Base-by-base conservation (phyloP, 1,139 yeast genomes). In the Arxiozyma bovina region DNA sequence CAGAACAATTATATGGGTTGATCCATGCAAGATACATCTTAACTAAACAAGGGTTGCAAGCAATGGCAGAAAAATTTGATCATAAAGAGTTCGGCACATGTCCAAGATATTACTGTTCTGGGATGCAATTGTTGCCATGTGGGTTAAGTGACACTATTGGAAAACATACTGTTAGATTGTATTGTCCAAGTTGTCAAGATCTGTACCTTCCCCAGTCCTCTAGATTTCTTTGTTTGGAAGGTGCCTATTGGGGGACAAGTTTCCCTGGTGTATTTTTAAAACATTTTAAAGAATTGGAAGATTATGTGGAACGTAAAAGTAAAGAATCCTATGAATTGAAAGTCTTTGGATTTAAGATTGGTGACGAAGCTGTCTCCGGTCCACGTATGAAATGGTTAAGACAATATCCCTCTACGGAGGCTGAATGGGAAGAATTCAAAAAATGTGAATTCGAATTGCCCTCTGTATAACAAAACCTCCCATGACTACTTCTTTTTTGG, bases 321-420 rank as follows among this genome's bases (percentile, higher is more conserved):
- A 67, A 67, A 50, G 70, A 67, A 25, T 57, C 66, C 2, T 87
- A 81, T 67, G 87, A 87, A 45, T 77, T 90, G 65, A 87, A 84
- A 65, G 78, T 91, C 53, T 94, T 88, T 73, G 99, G 99, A 0
- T 93, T 94, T 73, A 81, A 80, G 60, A 77, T 93, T 45, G 82
- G 87, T 63, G 95, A 87, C 66, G 68, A 74, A 54, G 85, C 96
- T 53, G 74, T 79, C 22, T 79, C 87, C 50, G 99, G 99, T 0
- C 94, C 96, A 15, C 77, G 98, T 63, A 93, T 93, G 99, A 81
- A 80, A 64, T 93, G 99, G 99, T 75, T 93, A 58, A 80, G 98
- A 62, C 82, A 82, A 70, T 76, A 79, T 59, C 96, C 96, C 0
- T 76, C 74, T 53, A 74, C 82, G 1, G 74, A 72, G 12, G 80